Percentiles rank a stretch among this genome's conserved stretches.
Evolutionary conservation across 331 rosid genomes (phyloP).

Genomic region (Malus hybrid): DNA sequence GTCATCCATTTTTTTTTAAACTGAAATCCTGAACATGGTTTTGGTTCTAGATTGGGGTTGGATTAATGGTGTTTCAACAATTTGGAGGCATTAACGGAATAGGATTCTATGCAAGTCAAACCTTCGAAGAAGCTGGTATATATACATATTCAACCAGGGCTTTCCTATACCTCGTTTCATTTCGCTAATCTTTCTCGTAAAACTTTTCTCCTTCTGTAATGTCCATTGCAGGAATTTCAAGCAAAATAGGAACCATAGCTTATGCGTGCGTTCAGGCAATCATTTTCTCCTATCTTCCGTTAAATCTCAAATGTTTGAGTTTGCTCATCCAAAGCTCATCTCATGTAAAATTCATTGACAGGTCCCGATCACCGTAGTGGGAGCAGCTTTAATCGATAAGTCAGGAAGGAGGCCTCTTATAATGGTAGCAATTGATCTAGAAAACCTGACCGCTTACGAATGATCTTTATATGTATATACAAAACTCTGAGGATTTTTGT

Average conservation of each 20-base stretch:
- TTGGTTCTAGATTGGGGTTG: conserved; percentile 37
- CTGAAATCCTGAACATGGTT: background rate
- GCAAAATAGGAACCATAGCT: conserved; percentile 58
- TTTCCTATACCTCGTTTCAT: background rate
- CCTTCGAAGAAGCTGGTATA: conserved; percentile 33
- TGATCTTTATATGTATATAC: background rate
- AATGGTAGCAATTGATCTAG: conserved; percentile 29
- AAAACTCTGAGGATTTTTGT: background rate
- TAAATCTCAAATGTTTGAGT: background rate
- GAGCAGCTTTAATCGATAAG: conserved; percentile 67
- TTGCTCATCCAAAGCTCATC: background rate
- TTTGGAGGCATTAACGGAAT: conserved; percentile 42
- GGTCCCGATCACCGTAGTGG: conserved; percentile 65
- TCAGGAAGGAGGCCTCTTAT: conserved; percentile 80
- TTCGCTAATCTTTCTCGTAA: background rate
- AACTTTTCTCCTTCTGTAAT: background rate
- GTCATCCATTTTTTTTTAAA: background rate
- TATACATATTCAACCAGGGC: background rate
- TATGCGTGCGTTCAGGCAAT: conserved; percentile 60
- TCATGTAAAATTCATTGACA: conserved; percentile 23
- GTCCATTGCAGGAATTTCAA: conserved; percentile 46
- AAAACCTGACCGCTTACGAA: background rate
- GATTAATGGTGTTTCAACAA: conserved; percentile 41
- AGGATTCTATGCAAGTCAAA: conserved; percentile 40
- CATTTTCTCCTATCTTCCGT: background rate